phyloP scores from a whole-genome alignment of 1,284 basidiomycete species.

The Abortiporus biennis region DNA sequence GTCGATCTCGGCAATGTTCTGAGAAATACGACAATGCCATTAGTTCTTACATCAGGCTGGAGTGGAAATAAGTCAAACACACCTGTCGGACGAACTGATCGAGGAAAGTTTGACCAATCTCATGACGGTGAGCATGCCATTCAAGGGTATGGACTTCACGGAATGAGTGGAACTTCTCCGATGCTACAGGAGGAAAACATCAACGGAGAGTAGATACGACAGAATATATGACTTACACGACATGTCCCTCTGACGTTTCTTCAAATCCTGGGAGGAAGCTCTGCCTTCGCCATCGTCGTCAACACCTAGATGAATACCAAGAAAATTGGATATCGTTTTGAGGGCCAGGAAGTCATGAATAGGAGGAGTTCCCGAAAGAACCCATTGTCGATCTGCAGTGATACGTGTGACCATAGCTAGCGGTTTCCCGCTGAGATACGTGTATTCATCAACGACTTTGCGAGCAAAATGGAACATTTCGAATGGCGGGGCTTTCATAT shows the following conservation, averaged over 20 bases:
- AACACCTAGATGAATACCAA: slow-evolving; percentile 83
- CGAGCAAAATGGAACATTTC: slow-evolving; percentile 92
- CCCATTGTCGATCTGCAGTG: slow-evolving; percentile 82
- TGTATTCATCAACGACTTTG: slow-evolving; percentile 92
- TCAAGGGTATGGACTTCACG: slow-evolving; percentile 87
- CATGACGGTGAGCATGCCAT: slow-evolving; percentile 87
- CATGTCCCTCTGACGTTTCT: slow-evolving; percentile 77
- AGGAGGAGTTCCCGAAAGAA: slow-evolving; percentile 94
- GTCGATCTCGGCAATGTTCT: slow-evolving; percentile 96
- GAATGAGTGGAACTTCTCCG: slow-evolving; percentile 95
- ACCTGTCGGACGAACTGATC: slow-evolving; percentile 84
- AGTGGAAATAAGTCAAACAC: slow-evolving; percentile 16
- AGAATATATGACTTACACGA: too few species aligned
- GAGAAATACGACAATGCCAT: slow-evolving; percentile 10
- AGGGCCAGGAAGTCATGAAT: slow-evolving; percentile 87
- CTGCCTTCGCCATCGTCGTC: slow-evolving; percentile 82
- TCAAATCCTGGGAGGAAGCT: slow-evolving; percentile 49
- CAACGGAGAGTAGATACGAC: slow-evolving; percentile 3
- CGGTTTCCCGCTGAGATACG: slow-evolving; percentile 81
- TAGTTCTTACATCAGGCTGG: neutral
- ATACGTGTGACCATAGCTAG: slow-evolving; percentile 77
- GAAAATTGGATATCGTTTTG: slow-evolving; percentile 85
- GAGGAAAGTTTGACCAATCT: slow-evolving; percentile 80
- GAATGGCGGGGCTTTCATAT: slow-evolving; percentile 78
- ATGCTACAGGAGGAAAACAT: slow-evolving; percentile 43